These are phyloP conservation scores for Chlamydomonas incerta DNA, from an alignment of 139 green algal genomes.

Conservation along the genomic window DNA sequence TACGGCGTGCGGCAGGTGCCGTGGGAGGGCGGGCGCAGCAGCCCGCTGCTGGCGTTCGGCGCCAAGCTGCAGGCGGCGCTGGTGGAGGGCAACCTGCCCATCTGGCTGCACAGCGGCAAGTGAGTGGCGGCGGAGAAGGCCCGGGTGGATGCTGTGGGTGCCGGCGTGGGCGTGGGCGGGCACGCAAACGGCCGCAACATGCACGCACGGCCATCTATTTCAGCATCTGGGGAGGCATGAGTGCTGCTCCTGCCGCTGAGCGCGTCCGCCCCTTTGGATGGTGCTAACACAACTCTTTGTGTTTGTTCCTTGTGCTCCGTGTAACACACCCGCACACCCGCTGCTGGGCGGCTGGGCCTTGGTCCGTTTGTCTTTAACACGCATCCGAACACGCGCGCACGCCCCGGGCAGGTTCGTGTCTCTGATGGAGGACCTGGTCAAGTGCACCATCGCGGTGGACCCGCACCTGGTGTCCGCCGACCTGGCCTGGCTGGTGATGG, in stretches of 20 bases:
- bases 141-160: not conserved
- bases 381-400: no score
- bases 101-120: constrained; percentile 29
- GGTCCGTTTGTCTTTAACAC: no score
- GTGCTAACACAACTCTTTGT: not conserved
- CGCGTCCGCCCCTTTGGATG: not conserved
- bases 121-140: not conserved
- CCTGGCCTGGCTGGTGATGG: constrained; percentile 22
- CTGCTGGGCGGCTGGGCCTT: no score
- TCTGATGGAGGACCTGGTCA: constrained; percentile 29
- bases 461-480: constrained; percentile 1
- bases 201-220: no score
- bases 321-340: no score
- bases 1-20: not conserved
- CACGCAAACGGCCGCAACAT: not conserved
- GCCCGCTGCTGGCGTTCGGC: constrained; percentile 28
- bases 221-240: no score
- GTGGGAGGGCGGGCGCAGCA: constrained; percentile 12
- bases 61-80: constrained; percentile 28
- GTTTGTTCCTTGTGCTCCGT: no score
- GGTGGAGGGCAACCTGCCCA: constrained; percentile 8
- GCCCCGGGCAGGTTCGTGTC: constrained; percentile 2
- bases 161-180: not conserved
- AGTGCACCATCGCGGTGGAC: constrained; percentile 11
- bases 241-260: no score